These are phyloP conservation scores for Dimocarpus longan DNA, from an alignment of 345 rosid species.

Conservation along the genomic window DNA sequence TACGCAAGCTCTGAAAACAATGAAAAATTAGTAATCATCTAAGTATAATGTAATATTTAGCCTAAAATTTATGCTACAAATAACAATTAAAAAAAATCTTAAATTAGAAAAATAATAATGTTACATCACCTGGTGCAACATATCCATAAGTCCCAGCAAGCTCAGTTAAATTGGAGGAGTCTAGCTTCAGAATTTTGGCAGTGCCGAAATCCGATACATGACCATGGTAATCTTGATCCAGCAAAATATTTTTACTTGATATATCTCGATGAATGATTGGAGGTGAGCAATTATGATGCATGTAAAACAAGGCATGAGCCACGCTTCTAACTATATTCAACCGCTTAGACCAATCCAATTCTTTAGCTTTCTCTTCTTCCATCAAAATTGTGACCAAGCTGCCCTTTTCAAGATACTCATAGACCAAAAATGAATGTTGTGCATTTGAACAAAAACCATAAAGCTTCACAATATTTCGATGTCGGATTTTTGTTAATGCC, in stretches of 20 bases:
- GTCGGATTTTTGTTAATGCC: slow-evolving; percentile 31
- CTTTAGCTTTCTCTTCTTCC: slow-evolving; percentile 6
- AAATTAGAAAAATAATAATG: neutral
- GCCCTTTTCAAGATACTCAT: slow-evolving; percentile 37
- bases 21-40: neutral
- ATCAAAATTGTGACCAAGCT: slow-evolving; percentile 23
- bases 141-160: slow-evolving; percentile 37
- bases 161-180: slow-evolving; percentile 30
- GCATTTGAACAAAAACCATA: slow-evolving; percentile 34
- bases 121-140: slow-evolving; percentile 30
- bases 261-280: slow-evolving; percentile 39
- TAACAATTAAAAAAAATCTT: too few relatives aligned
- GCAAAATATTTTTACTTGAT: slow-evolving; percentile 34
- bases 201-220: slow-evolving; percentile 35
- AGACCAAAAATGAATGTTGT: slow-evolving; percentile 35
- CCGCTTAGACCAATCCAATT: slow-evolving; percentile 34
- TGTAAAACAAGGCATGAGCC: slow-evolving; percentile 36
- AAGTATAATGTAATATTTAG: too few relatives aligned
- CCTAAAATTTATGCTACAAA: too few relatives aligned
- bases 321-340: slow-evolving; percentile 20
- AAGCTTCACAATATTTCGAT: slow-evolving; percentile 41
- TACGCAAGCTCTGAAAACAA: slow-evolving; percentile 15
- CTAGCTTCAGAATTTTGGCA: slow-evolving; percentile 33
- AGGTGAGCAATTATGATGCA: slow-evolving; percentile 31
- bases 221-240: slow-evolving; percentile 30